Evolutionary conservation across 768 basidiomycete species (phyloP).

Genomic region (Paxillus ammoniavirescens): DNA sequence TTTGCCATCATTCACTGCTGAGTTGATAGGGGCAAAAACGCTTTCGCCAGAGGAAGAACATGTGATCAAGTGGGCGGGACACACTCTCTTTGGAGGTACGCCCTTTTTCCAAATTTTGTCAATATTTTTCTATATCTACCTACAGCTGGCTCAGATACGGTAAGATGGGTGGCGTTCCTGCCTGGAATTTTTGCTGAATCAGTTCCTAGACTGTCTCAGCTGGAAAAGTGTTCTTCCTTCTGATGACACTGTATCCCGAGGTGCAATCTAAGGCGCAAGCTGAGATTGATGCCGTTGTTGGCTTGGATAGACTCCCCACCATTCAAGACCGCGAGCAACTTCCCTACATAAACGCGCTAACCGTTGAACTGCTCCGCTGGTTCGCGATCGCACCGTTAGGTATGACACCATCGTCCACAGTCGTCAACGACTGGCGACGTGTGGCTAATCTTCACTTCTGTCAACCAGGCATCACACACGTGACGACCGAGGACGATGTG

Average conservation of each 20-base stretch:
- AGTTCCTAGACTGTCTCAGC: neutral
- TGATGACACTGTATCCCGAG: slow-evolving; percentile 1
- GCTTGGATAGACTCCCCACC: slow-evolving; percentile 9
- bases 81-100: slow-evolving; percentile 23
- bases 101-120: slow-evolving; percentile 35
- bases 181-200: neutral
- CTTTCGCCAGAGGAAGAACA: slow-evolving; percentile 1
- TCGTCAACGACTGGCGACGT: slow-evolving; percentile 28
- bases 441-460: slow-evolving; percentile 28
- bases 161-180: neutral
- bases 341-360: slow-evolving; percentile 9
- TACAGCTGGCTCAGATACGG: slow-evolving; percentile 1
- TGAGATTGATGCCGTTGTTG: slow-evolving; percentile 4
- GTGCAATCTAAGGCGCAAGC: slow-evolving; percentile 1
- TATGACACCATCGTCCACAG: slow-evolving; percentile 32
- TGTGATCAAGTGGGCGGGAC: slow-evolving; percentile 2
- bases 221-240: slow-evolving; percentile 1
- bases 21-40: neutral
- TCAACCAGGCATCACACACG: slow-evolving; percentile 13
- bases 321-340: slow-evolving; percentile 6
- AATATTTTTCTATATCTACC: neutral
- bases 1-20: neutral
- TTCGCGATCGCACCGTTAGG: neutral
- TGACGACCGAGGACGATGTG: slow-evolving; percentile 9
- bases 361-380: slow-evolving; percentile 8